Evolutionary conservation across 2,329 filamentous ascomycete genomes (phyloP).

Genomic region (Phyllosticta citrichinensis): DNA sequence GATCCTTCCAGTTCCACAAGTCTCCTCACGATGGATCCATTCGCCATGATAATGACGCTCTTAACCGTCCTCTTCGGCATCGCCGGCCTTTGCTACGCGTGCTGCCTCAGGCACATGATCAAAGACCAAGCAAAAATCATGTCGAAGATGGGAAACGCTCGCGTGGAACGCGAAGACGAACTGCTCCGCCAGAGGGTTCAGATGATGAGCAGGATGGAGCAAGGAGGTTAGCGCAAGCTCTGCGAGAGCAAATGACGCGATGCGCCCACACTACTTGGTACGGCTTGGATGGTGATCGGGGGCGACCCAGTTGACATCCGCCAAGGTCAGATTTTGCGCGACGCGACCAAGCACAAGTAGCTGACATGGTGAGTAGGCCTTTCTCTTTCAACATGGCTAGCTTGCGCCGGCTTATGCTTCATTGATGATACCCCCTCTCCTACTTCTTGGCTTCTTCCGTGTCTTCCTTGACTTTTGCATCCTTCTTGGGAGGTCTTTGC

Average conservation of each 20-base stretch:
- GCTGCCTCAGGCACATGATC: not conserved
- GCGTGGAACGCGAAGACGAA: not conserved
- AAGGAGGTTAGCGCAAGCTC: not conserved
- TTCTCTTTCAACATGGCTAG: not conserved
- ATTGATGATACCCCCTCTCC: not conserved
- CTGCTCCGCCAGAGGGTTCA: not conserved
- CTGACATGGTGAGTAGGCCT: not conserved
- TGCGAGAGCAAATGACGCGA: not conserved
- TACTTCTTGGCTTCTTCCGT: constrained; percentile 8
- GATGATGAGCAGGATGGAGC: not conserved
- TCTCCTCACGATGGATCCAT: not conserved
- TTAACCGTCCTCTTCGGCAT: not conserved
- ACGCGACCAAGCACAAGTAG: not conserved
- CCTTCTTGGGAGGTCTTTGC: constrained; percentile 63
- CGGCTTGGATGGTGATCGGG: not conserved
- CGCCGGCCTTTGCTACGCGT: not conserved
- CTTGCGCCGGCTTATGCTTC: not conserved
- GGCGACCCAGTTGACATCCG: not conserved
- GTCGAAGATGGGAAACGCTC: not conserved
- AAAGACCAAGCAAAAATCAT: not conserved
- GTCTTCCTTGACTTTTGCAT: constrained; percentile 54
- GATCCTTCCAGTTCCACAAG: not conserved
- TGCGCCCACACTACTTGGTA: not conserved
- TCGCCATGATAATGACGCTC: not conserved
- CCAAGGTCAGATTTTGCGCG: not conserved